These are phyloP conservation scores for Chlorella sp. DNA, from an alignment of 139 green algal species.

Conservation along the genomic window DNA sequence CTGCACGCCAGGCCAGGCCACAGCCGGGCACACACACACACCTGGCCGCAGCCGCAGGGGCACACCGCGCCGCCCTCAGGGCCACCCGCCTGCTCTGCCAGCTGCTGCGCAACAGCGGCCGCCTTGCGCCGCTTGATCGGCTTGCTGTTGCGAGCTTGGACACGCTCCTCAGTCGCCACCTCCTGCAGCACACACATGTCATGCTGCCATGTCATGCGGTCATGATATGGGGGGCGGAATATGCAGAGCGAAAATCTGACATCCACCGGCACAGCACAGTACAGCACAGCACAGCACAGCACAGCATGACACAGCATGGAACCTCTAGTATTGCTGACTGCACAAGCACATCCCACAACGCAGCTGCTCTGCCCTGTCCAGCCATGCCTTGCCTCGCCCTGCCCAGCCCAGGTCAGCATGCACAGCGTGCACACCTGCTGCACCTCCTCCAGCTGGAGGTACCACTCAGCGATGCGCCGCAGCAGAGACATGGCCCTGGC, in stretches of 20 bases:
- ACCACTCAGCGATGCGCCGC: not conserved
- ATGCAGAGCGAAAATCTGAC: too few relatives aligned
- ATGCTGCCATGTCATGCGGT: too few relatives aligned
- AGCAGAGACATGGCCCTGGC: not conserved
- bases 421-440: not conserved
- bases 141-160: not conserved
- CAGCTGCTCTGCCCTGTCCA: not conserved
- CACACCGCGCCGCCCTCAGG: not conserved
- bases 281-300: not conserved
- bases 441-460: not conserved
- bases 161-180: not conserved
- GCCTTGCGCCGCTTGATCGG: not conserved
- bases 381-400: too few relatives aligned
- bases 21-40: not conserved
- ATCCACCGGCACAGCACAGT: not conserved
- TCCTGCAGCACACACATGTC: not conserved
- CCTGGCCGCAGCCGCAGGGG: not conserved
- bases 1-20: too few relatives aligned
- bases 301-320: too few relatives aligned
- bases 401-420: too few relatives aligned
- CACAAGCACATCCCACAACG: too few relatives aligned
- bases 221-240: too few relatives aligned
- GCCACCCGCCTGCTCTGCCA: not conserved
- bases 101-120: not conserved
- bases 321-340: too few relatives aligned